These are phyloP conservation scores for Apiotrichum akiyoshidainum DNA, from an alignment of 1,284 basidiomycete genomes.

Conservation along the genomic window DNA sequence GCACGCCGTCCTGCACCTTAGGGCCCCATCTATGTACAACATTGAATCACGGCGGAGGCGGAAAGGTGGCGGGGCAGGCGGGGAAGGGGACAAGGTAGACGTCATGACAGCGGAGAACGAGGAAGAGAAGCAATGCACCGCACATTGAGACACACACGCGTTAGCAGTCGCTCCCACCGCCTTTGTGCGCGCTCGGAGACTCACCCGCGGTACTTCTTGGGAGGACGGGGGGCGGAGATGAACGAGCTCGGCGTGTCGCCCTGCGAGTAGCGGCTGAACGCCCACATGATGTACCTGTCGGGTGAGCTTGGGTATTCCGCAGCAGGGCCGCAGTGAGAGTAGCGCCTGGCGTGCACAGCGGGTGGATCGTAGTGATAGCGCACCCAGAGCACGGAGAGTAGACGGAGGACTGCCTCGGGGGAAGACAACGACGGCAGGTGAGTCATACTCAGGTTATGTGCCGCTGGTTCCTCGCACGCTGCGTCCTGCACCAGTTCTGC, in stretches of 20 bases:
- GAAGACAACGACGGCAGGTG: too few species aligned
- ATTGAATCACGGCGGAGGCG: neutral
- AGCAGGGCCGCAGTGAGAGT: too few species aligned
- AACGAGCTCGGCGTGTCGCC: constrained; percentile 32
- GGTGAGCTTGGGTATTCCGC: neutral
- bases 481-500: neutral
- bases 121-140: too few species aligned
- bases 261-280: constrained; percentile 40
- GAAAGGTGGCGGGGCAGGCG: too few species aligned
- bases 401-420: too few species aligned
- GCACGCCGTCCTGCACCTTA: constrained; percentile 32
- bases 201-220: constrained; percentile 48
- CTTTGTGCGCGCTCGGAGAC: constrained; percentile 10
- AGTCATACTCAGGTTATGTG: too few species aligned
- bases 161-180: neutral
- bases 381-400: too few species aligned
- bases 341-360: too few species aligned
- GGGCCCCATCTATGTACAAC: constrained; percentile 31
- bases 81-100: neutral
- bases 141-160: neutral
- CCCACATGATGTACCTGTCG: constrained; percentile 32
- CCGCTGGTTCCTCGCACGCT: neutral
- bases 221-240: constrained; percentile 29
- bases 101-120: neutral
- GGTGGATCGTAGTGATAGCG: too few species aligned